Base-by-base conservation (phyloP, 2,329 filamentous ascomycete genomes). In the Scedosporium apiospermum region DNA sequence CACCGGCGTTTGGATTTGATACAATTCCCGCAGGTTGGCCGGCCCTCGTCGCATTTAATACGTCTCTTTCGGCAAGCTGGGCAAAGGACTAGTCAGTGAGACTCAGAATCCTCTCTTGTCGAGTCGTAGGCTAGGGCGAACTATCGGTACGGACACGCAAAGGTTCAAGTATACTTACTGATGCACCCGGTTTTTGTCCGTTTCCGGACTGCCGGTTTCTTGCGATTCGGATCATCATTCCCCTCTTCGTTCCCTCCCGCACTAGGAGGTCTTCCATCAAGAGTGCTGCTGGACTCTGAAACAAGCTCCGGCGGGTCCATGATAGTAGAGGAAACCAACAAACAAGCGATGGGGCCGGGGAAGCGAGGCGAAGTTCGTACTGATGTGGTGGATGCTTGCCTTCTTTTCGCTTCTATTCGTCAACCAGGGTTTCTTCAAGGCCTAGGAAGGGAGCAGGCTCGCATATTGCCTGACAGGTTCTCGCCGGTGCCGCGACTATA, bases 11-110 rank as follows among this genome's bases (percentile, higher is more conserved):
- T 93, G 18, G 90, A 93, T 71, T 93, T 95, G 76, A 89, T 86
- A 75, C 91, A 96, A 71, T 96, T 96, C 70, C 82, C 86, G 75
- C 91, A 95, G 30, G 83, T 88, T 27, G 91, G 91, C 59, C 88
- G 84, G 69, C 91, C 90, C 73, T 98, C 95, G 65, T 95, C 95
- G 74, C 95, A 99, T 76, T 98, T 99, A 75, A 99, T 98, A 65
- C 95, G 89, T 61, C 95, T 88, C 76, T 90, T 93, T 66, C 95
- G 89, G 76, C 95, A 99, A 63, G 95, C 90, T 93, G 71, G 57
- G 65, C 58, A 62, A n/a, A 61, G 64, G 62, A 51, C 61, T 53
- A 57, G 21, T 18, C 41, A 53, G 38, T 30, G 60, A n/a, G 60
- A 62, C 55, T 16, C 27, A 26, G n/a, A 42, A 38, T n/a, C 53